These are phyloP conservation scores for Ulmus americana DNA, from an alignment of 331 rosid genomes.

Conservation along the genomic window DNA sequence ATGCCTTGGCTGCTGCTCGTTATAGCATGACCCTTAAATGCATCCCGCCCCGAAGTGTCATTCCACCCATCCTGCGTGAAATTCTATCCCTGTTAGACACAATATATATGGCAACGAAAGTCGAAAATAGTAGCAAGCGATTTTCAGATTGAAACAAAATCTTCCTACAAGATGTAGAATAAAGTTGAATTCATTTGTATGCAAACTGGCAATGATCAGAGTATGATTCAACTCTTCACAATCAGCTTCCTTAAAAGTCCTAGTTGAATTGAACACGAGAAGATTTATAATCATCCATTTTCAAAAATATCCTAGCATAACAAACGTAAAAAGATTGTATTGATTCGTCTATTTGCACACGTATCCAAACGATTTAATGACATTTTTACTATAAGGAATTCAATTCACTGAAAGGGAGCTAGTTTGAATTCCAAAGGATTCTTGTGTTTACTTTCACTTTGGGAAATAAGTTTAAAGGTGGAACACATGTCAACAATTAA, in stretches of 20 bases:
- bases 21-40: background rate
- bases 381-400: no score
- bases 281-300: background rate
- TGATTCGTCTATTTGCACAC: background rate
- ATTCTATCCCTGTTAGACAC: background rate
- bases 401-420: no score
- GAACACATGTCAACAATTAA: no score
- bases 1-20: conserved; percentile 21
- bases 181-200: no score
- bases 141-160: background rate
- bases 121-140: background rate
- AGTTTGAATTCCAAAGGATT: no score
- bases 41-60: conserved; percentile 16
- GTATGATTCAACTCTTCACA: background rate
- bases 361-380: background rate
- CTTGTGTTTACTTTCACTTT: no score
- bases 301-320: background rate
- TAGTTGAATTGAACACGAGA: background rate
- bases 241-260: background rate
- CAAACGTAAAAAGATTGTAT: background rate
- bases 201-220: background rate
- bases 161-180: no score
- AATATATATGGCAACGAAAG: background rate
- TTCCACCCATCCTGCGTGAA: conserved; percentile 25
- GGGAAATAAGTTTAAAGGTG: no score